Evolutionary conservation across 192 early-diverging fungal species (phyloP).

Genomic region (Backusella liffmaniae): DNA sequence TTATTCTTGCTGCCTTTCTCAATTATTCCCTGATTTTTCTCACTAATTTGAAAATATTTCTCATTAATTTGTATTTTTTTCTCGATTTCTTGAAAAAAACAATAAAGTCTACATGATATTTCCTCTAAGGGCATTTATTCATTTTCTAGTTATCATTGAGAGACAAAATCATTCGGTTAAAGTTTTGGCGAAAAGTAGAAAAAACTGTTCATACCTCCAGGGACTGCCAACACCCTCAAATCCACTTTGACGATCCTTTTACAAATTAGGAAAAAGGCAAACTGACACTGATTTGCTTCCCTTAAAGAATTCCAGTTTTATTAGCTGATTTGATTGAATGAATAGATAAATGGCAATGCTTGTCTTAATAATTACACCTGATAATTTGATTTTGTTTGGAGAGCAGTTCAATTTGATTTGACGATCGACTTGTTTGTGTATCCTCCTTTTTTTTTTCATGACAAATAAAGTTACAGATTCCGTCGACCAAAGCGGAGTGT

Average conservation of each 20-base stretch:
- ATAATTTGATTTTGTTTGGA: not conserved
- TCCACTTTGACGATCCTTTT: not conserved
- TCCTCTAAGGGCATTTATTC: too few relatives aligned
- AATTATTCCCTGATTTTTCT: too few relatives aligned
- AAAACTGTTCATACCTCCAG: not conserved
- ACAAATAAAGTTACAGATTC: slow-evolving; percentile 3
- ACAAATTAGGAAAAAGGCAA: not conserved
- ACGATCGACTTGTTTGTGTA: not conserved
- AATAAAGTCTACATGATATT: too few relatives aligned
- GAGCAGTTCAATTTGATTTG: not conserved
- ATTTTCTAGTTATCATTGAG: too few relatives aligned
- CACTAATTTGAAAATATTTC: too few relatives aligned
- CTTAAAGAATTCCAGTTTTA: not conserved
- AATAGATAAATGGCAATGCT: not conserved
- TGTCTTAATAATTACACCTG: not conserved
- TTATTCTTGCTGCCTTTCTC: too few relatives aligned
- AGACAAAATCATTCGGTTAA: not conserved
- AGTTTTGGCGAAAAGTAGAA: not conserved
- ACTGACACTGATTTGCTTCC: not conserved
- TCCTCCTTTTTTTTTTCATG: not conserved
- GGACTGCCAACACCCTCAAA: not conserved
- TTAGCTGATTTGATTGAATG: not conserved
- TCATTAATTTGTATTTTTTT: too few relatives aligned
- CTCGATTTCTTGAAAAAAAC: too few relatives aligned
- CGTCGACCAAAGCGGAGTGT: not conserved